These are phyloP conservation scores for Synchytrium microbalum DNA, from an alignment of 371 early-diverging fungal species.

Conservation along the genomic window DNA sequence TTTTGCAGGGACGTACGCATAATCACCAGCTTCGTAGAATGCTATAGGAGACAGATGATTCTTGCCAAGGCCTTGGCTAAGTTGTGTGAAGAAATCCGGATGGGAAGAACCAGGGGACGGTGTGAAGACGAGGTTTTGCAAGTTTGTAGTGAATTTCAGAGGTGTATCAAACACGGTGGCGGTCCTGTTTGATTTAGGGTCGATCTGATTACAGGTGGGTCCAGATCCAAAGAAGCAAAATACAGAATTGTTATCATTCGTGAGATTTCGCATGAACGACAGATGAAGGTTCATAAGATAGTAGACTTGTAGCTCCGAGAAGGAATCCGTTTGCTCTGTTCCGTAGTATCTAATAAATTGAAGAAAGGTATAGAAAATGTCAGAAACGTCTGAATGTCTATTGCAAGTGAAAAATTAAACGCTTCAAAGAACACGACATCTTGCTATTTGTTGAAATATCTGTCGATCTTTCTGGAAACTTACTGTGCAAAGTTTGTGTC, in stretches of 20 bases:
- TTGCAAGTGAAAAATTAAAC: too few relatives aligned
- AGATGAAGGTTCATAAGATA: constrained; percentile 14
- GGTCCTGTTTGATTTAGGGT: constrained; percentile 19
- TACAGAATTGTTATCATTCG: not conserved
- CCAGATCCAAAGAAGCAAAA: constrained; percentile 22
- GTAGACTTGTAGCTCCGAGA: constrained; percentile 25
- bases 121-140: constrained; percentile 10
- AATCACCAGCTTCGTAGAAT: constrained; percentile 12
- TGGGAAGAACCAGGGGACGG: constrained; percentile 5
- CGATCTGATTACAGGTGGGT: constrained; percentile 16
- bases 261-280: constrained; percentile 16
- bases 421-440: too few relatives aligned
- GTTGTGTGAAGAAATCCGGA: constrained; percentile 18
- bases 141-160: constrained; percentile 16
- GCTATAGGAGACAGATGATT: constrained; percentile 13
- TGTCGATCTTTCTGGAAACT: too few relatives aligned
- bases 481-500: constrained; percentile 17
- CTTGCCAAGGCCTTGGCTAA: constrained; percentile 21
- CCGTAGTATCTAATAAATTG: constrained; percentile 11
- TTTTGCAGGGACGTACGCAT: too few relatives aligned
- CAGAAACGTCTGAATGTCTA: too few relatives aligned
- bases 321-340: constrained; percentile 11
- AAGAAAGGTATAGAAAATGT: too few relatives aligned
- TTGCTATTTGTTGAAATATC: too few relatives aligned
- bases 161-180: constrained; percentile 15